Percentiles rank a stretch among this genome's conserved stretches.
Evolutionary conservation across 2,329 filamentous ascomycete genomes (phyloP).

Genomic region (Aureobasidium pullulans): DNA sequence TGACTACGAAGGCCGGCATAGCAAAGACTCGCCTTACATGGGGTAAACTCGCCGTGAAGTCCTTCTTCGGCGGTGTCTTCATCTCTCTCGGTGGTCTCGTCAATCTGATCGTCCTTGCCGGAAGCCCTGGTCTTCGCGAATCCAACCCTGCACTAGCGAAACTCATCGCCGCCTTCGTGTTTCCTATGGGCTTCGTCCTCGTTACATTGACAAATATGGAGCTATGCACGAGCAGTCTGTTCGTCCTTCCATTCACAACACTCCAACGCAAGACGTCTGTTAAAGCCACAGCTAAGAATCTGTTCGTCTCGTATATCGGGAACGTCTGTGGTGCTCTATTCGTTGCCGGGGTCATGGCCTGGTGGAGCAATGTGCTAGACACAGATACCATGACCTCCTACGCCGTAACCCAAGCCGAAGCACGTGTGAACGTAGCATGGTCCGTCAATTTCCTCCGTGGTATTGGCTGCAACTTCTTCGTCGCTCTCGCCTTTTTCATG

Average conservation of each 20-base stretch:
- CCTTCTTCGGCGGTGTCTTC: conserved; percentile 25
- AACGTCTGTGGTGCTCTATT: conserved; percentile 17
- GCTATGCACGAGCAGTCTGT: conserved; percentile 19
- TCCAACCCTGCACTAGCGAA: conserved; percentile 18
- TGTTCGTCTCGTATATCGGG: conserved; percentile 16
- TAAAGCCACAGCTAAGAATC: conserved; percentile 15
- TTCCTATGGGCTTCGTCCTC: conserved; percentile 18
- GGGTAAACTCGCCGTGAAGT: conserved; percentile 28
- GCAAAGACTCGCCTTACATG: conserved; percentile 23
- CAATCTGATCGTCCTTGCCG: conserved; percentile 26
- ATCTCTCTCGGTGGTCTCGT: conserved; percentile 30
- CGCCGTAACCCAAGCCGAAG: background rate
- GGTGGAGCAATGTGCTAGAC: conserved; percentile 16
- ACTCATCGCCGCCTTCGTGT: conserved; percentile 14
- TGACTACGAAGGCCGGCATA: conserved; percentile 16
- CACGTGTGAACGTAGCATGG: conserved; percentile 7
- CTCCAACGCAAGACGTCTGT: conserved; percentile 15
- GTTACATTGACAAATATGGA: conserved; percentile 18
- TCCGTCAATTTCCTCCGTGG: conserved; percentile 21
- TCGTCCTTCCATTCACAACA: conserved; percentile 17
- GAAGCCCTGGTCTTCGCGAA: conserved; percentile 21
- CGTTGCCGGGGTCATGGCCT: conserved; percentile 17
- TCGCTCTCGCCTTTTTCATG: conserved; percentile 21
- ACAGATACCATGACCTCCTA: conserved; percentile 16
- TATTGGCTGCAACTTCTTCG: conserved; percentile 23